A percentile compares a stretch with the other conserved stretches of the same genome.
These are phyloP conservation scores for Litchi chinensis DNA, from an alignment of 345 rosid species.

Conservation along the genomic window DNA sequence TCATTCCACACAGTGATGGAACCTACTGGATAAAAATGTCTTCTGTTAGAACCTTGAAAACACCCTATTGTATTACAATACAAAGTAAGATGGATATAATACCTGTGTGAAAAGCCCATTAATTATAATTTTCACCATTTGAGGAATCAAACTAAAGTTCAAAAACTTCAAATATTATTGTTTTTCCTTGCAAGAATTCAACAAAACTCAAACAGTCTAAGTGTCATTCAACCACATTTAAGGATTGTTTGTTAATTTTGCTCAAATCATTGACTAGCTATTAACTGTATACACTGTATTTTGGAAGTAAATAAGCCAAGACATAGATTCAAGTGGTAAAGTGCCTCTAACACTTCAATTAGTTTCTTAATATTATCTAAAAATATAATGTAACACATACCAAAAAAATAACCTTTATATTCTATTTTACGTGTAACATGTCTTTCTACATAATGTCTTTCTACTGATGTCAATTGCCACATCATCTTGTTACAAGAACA, in stretches of 20 bases:
- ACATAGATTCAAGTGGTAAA: background rate
- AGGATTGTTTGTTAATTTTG: background rate
- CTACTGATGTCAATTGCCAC: background rate
- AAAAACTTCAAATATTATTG: background rate
- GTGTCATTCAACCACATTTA: background rate
- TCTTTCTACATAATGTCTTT: conserved; percentile 1
- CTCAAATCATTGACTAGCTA: background rate
- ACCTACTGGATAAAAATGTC: background rate
- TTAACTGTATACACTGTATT: background rate
- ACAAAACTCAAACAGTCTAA: background rate
- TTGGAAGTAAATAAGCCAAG: background rate
- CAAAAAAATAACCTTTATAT: background rate
- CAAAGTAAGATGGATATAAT: background rate
- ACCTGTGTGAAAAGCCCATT: background rate
- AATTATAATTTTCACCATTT: background rate
- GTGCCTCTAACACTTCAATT: background rate
- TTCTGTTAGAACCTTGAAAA: background rate
- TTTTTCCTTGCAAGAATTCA: background rate
- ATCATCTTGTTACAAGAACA: background rate
- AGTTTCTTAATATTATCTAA: conserved; percentile 1
- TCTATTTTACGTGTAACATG: background rate
- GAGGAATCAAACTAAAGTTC: background rate
- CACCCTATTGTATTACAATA: background rate
- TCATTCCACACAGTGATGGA: background rate
- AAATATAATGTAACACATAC: background rate